Evolutionary conservation across 768 basidiomycete genomes (phyloP), one percentile per base, ranked within the genome.

Genomic region (Trametes cubensis): DNA sequence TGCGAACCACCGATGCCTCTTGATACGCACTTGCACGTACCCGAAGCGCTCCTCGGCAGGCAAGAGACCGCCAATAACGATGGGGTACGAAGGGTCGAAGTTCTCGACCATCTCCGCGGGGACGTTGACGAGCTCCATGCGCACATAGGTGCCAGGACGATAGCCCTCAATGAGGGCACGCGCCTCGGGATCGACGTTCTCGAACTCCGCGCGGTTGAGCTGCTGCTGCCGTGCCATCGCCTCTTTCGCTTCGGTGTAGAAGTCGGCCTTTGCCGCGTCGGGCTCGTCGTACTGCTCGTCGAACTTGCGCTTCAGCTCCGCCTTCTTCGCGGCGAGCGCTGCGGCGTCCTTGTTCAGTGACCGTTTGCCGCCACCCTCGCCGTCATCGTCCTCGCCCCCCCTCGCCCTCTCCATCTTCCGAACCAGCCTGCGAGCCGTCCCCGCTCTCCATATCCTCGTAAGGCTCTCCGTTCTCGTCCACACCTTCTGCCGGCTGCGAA

Each of bases 231-330:
- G 82, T 21, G 92, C 85, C 71, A 99, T 92, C 70, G 95, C 94
- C 20, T 91, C 92, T 77, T 98, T 99, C 74, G 90, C 88, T 71
- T 89, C 86, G 51, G 88, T 85, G 78, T 97, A 99, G 70, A 97
- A 97, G 70, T 94, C 92, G 72, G 85, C 75, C 68, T 91, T 89
- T 58, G 86, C 76, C 57, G 83, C 80, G 46, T 91, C 89, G 3
- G 91, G 90, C 66, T 95, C 93, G 72, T 97, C 94, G 74, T 98
- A 98, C 75, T 96, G 90, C 68, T 94, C 92, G 75, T 99, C 93
- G 72, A 99, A 99, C 74, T 96, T 95, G 66, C 88, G 86, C 76
- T 97, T 97, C 61, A 98, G 83, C 2, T 82, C 85, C 67, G 92
- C 93, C 77, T 98, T 98, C 78, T 96, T 98, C 30, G 83, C 81